Base-by-base conservation (phyloP, 2,329 filamentous ascomycete genomes). In the Colletotrichum sidae region DNA sequence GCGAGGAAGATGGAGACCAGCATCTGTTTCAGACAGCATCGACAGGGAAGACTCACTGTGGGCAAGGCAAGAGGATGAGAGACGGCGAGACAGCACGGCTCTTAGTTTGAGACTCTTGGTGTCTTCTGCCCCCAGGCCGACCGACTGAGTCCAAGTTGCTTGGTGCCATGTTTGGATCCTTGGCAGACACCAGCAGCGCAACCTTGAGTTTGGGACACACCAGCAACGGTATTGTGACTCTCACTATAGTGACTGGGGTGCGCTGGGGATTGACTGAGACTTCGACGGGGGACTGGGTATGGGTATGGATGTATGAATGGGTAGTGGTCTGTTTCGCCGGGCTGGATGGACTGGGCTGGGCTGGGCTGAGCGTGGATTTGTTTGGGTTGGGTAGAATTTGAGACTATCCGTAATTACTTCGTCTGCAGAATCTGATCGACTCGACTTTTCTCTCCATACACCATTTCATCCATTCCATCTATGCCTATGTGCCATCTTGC, bases 81-180 rank as follows among this genome's bases (percentile, higher is more conserved):
- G 46, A 39, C 46, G 45, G 49, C 51, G 50, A 50, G 50, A 51
- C 39, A 41, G 55, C 54, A 59, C 46, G 44, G 47, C 60, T 64
- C 54, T 55, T 64, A 25, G 47, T 49, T 54, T 60, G 60, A 60
- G 60, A 54, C 60, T 49, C 39, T 47, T 8, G 13, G 12, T 17
- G 44, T 35, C 45, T 47, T 38, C 11, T 33, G 11, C 13, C 25
- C 13, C 44, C 15, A 46, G n/a, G 25, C 44, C 44, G 12, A n/a
- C 10, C 9, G 44, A 46, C 5, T n/a, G 35, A 42, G 47, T 61
- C 52, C 52, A 17, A 17, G 17, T 17, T 17, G 38, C 52, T 33
- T 35, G 63, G 63, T 53, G 47, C 53, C 63, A 57, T 66, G 58
- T 66, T 63, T 56, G 53, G 63, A 56, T 62, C 52, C 63, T 66